Percentiles rank a stretch among this genome's conserved stretches.
Conservation (phyloP, 352 stramenopile species). For the Phytopythium chamaehyphon region DNA sequence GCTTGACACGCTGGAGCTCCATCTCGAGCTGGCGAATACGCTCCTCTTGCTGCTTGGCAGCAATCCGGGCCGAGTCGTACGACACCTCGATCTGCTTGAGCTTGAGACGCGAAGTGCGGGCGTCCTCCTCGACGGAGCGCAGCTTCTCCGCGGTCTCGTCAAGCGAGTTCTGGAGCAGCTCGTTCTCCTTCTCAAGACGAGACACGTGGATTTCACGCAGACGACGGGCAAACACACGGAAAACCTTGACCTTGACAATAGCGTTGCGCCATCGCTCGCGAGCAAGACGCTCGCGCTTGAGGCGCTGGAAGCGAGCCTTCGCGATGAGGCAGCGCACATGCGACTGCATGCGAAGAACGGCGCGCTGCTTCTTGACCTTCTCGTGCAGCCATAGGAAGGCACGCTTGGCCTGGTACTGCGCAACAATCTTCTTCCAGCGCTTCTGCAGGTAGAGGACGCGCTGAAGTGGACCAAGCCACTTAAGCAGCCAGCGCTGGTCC, state of each 20-base stretch:
- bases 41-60: conserved; percentile 56
- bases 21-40: conserved; percentile 56
- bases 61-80: conserved; percentile 43
- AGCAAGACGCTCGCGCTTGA: conserved; percentile 66
- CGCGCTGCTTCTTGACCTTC: conserved; percentile 58
- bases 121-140: conserved; percentile 36
- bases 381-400: conserved; percentile 79
- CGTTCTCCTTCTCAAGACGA: conserved; percentile 69
- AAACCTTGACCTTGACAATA: conserved; percentile 55
- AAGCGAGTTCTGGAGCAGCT: conserved; percentile 32
- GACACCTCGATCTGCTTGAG: conserved; percentile 52
- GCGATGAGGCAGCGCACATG: conserved; percentile 61
- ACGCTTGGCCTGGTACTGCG: conserved; percentile 70
- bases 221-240: conserved; percentile 54
- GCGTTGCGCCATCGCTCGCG: conserved; percentile 62
- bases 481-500: conserved; percentile 75
- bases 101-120: conserved; percentile 37
- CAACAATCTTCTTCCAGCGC: conserved; percentile 76
- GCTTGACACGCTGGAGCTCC: conserved; percentile 46
- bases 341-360: conserved; percentile 58
- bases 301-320: conserved; percentile 49
- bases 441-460: conserved; percentile 85
- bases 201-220: conserved; percentile 67
- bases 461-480: conserved; percentile 78
- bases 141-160: conserved; percentile 36